Evolutionary conservation across 2,329 filamentous ascomycete species (phyloP).

Genomic region (Aureobasidium pullulans): DNA sequence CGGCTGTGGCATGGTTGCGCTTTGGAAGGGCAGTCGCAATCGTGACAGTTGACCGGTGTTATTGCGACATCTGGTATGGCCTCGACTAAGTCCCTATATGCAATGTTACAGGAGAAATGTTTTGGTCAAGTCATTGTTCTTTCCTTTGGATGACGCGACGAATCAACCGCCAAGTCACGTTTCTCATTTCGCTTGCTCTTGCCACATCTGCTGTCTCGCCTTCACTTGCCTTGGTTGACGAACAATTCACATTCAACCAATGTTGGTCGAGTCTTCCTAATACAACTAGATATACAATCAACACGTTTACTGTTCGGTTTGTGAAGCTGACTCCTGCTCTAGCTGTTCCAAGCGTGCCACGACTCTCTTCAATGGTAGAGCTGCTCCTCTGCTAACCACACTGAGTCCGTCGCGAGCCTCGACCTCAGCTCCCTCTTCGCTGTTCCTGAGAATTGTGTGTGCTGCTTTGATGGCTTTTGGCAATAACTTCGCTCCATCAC

Average conservation of each 20-base stretch:
- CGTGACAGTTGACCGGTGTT: background rate
- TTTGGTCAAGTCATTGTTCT: background rate
- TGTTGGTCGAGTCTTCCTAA: no score
- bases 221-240: background rate
- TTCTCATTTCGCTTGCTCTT: constrained; percentile 9
- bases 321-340: background rate
- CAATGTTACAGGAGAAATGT: background rate
- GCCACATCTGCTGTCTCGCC: background rate
- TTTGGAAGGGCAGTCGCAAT: background rate
- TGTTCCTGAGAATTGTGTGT: constrained; percentile 34
- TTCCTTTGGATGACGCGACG: constrained; percentile 11
- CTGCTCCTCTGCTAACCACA: constrained; percentile 41
- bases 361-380: constrained; percentile 18
- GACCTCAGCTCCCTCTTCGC: constrained; percentile 24
- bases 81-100: background rate
- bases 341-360: constrained; percentile 11
- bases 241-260: no score
- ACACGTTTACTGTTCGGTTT: background rate
- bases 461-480: constrained; percentile 37
- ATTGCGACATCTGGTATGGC: background rate
- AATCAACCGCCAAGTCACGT: constrained; percentile 5
- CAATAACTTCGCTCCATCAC: constrained; percentile 31
- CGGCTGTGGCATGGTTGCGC: background rate
- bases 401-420: constrained; percentile 38
- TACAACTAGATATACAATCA: no score